Percentiles rank a stretch among this genome's conserved stretches.
Evolutionary conservation across 371 early-diverging fungal species (phyloP).

Genomic region (Encephalitozoon cuniculi): DNA sequence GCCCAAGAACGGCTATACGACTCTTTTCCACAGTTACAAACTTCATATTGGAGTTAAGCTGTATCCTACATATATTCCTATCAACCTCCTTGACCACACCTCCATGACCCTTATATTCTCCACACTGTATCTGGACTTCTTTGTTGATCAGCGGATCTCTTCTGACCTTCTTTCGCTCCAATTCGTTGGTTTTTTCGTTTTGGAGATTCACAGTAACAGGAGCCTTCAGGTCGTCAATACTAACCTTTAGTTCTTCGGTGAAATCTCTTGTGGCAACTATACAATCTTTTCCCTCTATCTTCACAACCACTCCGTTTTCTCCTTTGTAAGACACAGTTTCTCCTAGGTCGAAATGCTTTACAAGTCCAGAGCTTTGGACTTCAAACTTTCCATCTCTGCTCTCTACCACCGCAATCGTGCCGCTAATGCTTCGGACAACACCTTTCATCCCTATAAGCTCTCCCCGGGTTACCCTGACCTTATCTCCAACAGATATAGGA

Average conservation of each 20-base stretch:
- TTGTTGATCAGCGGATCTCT: constrained; percentile 72
- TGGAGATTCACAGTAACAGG: constrained; percentile 65
- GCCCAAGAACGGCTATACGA: background rate
- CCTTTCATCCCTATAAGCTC: constrained; percentile 74
- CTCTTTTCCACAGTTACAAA: constrained; percentile 64
- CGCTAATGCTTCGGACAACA: constrained; percentile 66
- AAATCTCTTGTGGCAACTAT: constrained; percentile 51
- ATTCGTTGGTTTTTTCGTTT: constrained; percentile 64
- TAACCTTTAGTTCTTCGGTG: constrained; percentile 52
- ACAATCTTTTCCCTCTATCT: constrained; percentile 68
- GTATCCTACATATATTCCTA: constrained; percentile 71
- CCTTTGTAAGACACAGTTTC: constrained; percentile 63
- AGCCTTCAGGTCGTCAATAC: constrained; percentile 61
- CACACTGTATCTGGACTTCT: constrained; percentile 75
- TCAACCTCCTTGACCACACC: constrained; percentile 84
- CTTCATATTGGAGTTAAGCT: constrained; percentile 77
- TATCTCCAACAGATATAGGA: constrained; percentile 71
- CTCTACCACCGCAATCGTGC: constrained; percentile 63
- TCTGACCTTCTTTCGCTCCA: constrained; percentile 22
- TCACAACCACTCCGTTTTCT: constrained; percentile 70
- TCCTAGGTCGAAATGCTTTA: constrained; percentile 74
- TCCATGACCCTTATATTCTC: constrained; percentile 86
- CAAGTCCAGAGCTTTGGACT: constrained; percentile 63
- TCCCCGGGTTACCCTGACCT: constrained; percentile 75
- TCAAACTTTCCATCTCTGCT: constrained; percentile 60